phyloP scores from a whole-genome alignment of 306 rosid genomes.

The Casuarina equisetifolia region DNA sequence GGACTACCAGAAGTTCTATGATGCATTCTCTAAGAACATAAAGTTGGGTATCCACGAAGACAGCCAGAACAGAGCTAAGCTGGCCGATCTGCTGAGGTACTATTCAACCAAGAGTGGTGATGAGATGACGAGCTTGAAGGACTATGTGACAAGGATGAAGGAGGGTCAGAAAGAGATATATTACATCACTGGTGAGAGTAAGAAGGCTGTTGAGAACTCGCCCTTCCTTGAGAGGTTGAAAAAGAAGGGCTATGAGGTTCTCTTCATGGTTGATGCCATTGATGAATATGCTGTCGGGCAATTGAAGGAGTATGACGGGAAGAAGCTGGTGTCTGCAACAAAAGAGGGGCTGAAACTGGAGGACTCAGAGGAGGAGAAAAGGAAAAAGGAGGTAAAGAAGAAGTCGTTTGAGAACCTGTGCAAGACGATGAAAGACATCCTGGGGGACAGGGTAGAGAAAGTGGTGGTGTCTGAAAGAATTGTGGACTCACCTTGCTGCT shows the following conservation, averaged over 20 bases:
- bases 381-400: slow-evolving; percentile 29
- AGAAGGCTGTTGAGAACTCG: slow-evolving; percentile 31
- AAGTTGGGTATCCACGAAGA: slow-evolving; percentile 39
- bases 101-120: slow-evolving; percentile 32
- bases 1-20: slow-evolving; percentile 26
- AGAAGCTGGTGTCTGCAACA: slow-evolving; percentile 29
- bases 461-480: slow-evolving; percentile 31
- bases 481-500: slow-evolving; percentile 28
- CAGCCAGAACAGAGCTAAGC: slow-evolving; percentile 27
- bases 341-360: slow-evolving; percentile 39
- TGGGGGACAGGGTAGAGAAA: slow-evolving; percentile 33
- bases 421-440: slow-evolving; percentile 34
- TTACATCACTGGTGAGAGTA: slow-evolving; percentile 33
- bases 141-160: slow-evolving; percentile 36
- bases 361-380: slow-evolving; percentile 27
- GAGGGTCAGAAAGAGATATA: slow-evolving; percentile 30
- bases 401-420: slow-evolving; percentile 29
- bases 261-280: slow-evolving; percentile 36
- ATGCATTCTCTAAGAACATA: slow-evolving; percentile 33
- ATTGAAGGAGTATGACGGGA: slow-evolving; percentile 39
- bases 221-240: slow-evolving; percentile 32
- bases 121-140: slow-evolving; percentile 36
- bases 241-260: slow-evolving; percentile 31
- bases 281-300: slow-evolving; percentile 35
- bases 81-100: slow-evolving; percentile 34